Conservation (phyloP, 2,329 filamentous ascomycete species). For the Zymoseptoria ardabiliae region DNA sequence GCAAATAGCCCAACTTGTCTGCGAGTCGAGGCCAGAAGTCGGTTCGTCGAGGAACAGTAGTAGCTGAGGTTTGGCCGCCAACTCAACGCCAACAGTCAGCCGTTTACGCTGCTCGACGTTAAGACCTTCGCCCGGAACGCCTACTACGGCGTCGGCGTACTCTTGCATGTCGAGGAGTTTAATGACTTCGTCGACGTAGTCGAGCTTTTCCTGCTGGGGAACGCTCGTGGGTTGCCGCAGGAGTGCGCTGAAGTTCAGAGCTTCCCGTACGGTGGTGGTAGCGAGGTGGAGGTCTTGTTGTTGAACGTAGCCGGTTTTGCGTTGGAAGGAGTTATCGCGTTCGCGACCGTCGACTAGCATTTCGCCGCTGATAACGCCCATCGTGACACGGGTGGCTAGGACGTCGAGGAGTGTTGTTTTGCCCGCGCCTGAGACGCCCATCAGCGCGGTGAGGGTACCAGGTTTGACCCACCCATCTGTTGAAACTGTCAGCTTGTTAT, state of each 20-base stretch:
- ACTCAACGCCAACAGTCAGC: slow-evolving; percentile 90
- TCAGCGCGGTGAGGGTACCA: slow-evolving; percentile 79
- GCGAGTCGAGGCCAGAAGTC: slow-evolving; percentile 85
- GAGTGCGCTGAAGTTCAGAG: slow-evolving; percentile 75
- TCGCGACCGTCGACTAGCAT: slow-evolving; percentile 74
- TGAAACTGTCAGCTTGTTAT: neutral
- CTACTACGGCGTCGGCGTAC: slow-evolving; percentile 84
- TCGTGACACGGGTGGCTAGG: slow-evolving; percentile 75
- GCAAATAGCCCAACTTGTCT: slow-evolving; percentile 88
- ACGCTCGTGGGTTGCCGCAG: slow-evolving; percentile 74
- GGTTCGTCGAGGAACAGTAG: slow-evolving; percentile 92
- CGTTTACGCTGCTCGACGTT: slow-evolving; percentile 64
- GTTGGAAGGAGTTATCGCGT: slow-evolving; percentile 76
- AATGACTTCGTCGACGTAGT: slow-evolving; percentile 85
- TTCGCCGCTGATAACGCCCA: slow-evolving; percentile 80
- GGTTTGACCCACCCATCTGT: slow-evolving; percentile 81
- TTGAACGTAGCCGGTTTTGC: slow-evolving; percentile 86
- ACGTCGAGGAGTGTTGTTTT: slow-evolving; percentile 88
- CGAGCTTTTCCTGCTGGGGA: slow-evolving; percentile 68
- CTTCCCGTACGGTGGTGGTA: slow-evolving; percentile 81
- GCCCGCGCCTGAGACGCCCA: slow-evolving; percentile 88
- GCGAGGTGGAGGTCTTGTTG: slow-evolving; percentile 85
- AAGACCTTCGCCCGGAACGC: slow-evolving; percentile 79
- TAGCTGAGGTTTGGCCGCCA: slow-evolving; percentile 83
- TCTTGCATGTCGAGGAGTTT: slow-evolving; percentile 83